phyloP scores from a whole-genome alignment of 495 filamentous ascomycete genomes.

The Delitschia confertaspora region DNA sequence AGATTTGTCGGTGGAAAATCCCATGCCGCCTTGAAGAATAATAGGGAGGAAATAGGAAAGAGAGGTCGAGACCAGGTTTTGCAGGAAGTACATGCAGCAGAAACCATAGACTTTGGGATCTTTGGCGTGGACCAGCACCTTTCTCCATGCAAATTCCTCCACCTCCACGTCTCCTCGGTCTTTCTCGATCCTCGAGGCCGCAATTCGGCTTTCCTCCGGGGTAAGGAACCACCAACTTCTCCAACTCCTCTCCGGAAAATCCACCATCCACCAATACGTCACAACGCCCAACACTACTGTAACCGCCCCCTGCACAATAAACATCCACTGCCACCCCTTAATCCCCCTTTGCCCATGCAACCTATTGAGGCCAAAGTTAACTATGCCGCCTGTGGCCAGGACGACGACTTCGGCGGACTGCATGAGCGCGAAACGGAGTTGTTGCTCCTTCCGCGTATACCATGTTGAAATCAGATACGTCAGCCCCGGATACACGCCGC shows the following conservation, averaged over 20 bases:
- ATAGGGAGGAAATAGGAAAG: slow-evolving; percentile 60
- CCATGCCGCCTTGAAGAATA: slow-evolving; percentile 63
- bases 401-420: slow-evolving; percentile 61
- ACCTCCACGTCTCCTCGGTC: slow-evolving; percentile 53
- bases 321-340: slow-evolving; percentile 73
- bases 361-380: slow-evolving; percentile 63
- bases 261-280: slow-evolving; percentile 72
- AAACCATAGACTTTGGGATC: slow-evolving; percentile 70
- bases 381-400: slow-evolving; percentile 60
- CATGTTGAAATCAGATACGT: slow-evolving; percentile 64
- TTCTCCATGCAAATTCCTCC: slow-evolving; percentile 51
- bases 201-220: slow-evolving; percentile 38
- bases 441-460: slow-evolving; percentile 65
- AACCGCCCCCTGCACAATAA: slow-evolving; percentile 58
- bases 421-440: slow-evolving; percentile 65
- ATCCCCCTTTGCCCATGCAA: slow-evolving; percentile 51
- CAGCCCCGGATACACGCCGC: slow-evolving; percentile 63
- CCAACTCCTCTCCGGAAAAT: slow-evolving; percentile 63
- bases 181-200: slow-evolving; percentile 30
- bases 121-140: slow-evolving; percentile 50
- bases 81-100: slow-evolving; percentile 60
- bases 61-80: slow-evolving; percentile 61
- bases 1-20: slow-evolving; percentile 54
- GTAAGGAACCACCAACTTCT: slow-evolving; percentile 56
- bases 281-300: slow-evolving; percentile 56